These are phyloP conservation scores for Paraconiothyrium brasiliense DNA, from an alignment of 2,329 filamentous ascomycete species.

Conservation along the genomic window DNA sequence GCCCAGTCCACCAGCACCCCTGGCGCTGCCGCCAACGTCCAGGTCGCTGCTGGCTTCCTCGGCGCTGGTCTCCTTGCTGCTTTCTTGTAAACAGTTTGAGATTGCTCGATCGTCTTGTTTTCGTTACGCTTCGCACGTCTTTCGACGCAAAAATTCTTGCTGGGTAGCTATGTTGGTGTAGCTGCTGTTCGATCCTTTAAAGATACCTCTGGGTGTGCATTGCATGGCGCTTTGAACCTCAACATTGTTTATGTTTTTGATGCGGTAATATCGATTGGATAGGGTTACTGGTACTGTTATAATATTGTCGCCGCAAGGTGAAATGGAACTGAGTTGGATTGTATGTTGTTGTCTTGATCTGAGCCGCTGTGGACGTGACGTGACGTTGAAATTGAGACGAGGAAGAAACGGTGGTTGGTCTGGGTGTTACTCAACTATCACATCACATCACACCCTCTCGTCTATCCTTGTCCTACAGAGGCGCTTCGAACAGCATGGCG, in stretches of 20 bases:
- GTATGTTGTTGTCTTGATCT: not conserved
- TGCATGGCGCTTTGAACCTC: conserved; percentile 25
- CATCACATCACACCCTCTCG: not conserved
- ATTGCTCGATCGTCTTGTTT: conserved; percentile 17
- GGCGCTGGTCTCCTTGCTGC: conserved; percentile 49
- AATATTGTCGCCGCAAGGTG: conserved; percentile 8
- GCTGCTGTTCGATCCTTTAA: conserved; percentile 35
- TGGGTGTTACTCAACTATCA: not conserved
- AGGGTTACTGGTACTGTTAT: conserved; percentile 3
- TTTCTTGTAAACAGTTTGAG: conserved; percentile 44
- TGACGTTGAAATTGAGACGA: not conserved
- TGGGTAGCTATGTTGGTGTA: conserved; percentile 8
- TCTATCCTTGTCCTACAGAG: not conserved
- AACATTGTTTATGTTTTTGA: conserved; percentile 14
- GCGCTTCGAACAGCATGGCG: not conserved
- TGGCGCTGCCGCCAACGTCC: conserved; percentile 42
- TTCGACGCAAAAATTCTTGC: conserved; percentile 11
- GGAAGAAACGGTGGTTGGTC: not conserved
- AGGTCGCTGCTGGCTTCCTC: conserved; percentile 41
- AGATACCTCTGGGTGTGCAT: conserved; percentile 44
- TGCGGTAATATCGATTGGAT: conserved; percentile 6
- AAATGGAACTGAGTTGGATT: conserved; percentile 8
- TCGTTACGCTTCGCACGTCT: conserved; percentile 21
- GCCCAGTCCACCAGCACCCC: conserved; percentile 25
- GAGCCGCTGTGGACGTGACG: too few species aligned